Base-by-base conservation (phyloP, 352 stramenopile genomes). In the Pythium sukuiense region DNA sequence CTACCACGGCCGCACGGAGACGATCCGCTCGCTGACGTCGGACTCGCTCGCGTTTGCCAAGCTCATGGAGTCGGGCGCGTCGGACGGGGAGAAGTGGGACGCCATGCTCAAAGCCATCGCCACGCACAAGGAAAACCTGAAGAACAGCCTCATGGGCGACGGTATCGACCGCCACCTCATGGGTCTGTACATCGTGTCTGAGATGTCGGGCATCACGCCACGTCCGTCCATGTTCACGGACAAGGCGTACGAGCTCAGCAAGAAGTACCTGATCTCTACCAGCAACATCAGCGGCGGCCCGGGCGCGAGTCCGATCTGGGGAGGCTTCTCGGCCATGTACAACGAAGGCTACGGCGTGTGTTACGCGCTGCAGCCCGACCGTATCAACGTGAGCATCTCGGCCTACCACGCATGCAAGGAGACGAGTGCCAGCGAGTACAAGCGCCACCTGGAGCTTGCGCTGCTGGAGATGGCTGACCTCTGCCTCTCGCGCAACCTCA, bases 81-180 rank as follows among this genome's bases (percentile, higher is more conserved):
- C 52, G 9, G 57, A 65, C 16, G 52, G 60, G 13, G 67, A 83
- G 76, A 94, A 94, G 72, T 86, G 97, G 71, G 81, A 96, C 20
- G 77, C 97, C 43, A 76, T 99, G 52, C 78, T 83, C 56, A 82
- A 83, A 37, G 96, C 93, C 16, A 97, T 97, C n/a, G 67, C 77
- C 5, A 81, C 82, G 14, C 97, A 99, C 76, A 93, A 95, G 57
- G 81, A 97, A 62, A 97, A 93, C 59, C 85, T 98, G 32, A 88
- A 94, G 58, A 86, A 85, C 37, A 89, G 80, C 33, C 64, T 96
- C 60, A 89, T 73, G 39, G 88, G 93, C 70, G 55, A 97, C 67
- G 96, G 97, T 35, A 88, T 99, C 18, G 97, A 99, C 72, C 88
- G 96, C 43, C 96, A 99, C 70, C 77, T 99, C 46, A 97, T 99